Evolutionary conservation across 495 filamentous ascomycete species (phyloP).

Genomic region (Aspergillus heteromorphus): DNA sequence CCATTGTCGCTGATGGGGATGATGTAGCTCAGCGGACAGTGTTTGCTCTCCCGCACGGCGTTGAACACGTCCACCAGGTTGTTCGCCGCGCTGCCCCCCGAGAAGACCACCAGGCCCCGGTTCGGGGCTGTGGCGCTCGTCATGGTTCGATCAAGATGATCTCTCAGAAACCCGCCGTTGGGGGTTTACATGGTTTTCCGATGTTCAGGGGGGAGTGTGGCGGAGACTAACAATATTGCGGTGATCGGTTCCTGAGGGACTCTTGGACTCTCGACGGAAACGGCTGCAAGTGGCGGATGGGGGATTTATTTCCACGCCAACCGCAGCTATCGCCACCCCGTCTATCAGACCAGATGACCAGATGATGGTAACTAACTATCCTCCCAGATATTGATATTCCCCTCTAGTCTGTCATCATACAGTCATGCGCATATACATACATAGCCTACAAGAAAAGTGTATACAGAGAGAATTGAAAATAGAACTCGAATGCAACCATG

Average conservation of each 20-base stretch:
- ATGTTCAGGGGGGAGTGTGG: background rate
- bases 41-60: conserved; percentile 61
- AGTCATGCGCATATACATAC: too few species aligned
- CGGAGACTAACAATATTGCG: background rate
- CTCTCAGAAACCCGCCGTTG: background rate
- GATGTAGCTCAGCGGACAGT: conserved; percentile 70
- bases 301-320: background rate
- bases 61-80: conserved; percentile 89
- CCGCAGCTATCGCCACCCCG: background rate
- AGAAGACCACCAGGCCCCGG: conserved; percentile 73
- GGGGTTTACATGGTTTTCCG: background rate
- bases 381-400: too few species aligned
- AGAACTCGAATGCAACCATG: too few species aligned
- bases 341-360: background rate
- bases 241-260: background rate
- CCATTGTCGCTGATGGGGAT: conserved; percentile 97
- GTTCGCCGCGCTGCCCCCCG: conserved; percentile 87
- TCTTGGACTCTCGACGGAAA: too few species aligned
- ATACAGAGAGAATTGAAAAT: too few species aligned
- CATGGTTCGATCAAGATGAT: conserved; percentile 3
- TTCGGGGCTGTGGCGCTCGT: conserved; percentile 19
- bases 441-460: too few species aligned
- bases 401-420: too few species aligned
- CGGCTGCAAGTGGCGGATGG: too few species aligned
- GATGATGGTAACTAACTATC: too few species aligned